Evolutionary conservation across 345 rosid species (phyloP), one percentile per base, ranked within the genome.

Genomic region (Brassica incana): DNA sequence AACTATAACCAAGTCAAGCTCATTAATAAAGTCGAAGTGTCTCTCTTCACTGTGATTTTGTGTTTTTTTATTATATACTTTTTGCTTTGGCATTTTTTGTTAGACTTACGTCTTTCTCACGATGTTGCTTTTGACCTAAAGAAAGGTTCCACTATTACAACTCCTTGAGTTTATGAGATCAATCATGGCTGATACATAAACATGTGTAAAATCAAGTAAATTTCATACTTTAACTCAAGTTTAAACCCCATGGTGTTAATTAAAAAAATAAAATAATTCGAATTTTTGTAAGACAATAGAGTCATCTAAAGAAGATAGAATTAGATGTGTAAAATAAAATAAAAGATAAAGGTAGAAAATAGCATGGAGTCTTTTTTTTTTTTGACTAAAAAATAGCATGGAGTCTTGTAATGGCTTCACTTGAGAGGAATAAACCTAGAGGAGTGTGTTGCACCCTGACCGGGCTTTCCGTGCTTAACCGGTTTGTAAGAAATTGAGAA

Each of bases 371-470:
- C 23, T n/a, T 20, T 20, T 20, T 20, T 20, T 20, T 20, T 20
- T 20, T 20, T 20, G 23, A 20, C 23, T 20, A 65, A 8, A 64
- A 18, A 30, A 30, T 32, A 74, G 23, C 30, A 15, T 6, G 77
- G 36, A 48, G 62, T 45, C 62, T 63, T 60, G 69, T 30, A 69
- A 36, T 8, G 60, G 40, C 48, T 65, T 89, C 85, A 89, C 81
- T 89, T 91, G 62, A 91, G 91, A 67, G 93, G 93, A 71, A 91
- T 91, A 83, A 91, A 91, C 88, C 95, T 88, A 50, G 95, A 91
- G 10, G 93, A 91, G 66, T 87, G 88, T 78, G 95, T 91, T 40
- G 93, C 95, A 84, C 95, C 93, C 70, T 85, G 81, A 81, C 95
- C 93, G 10, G 91, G 95, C 71, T 88, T 88, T 48, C 93, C 90